Percentiles rank a stretch among this genome's conserved stretches.
Evolutionary conservation across 805 yeast genomes (phyloP).

Genomic region (Wickerhamomyces xylosicus): DNA sequence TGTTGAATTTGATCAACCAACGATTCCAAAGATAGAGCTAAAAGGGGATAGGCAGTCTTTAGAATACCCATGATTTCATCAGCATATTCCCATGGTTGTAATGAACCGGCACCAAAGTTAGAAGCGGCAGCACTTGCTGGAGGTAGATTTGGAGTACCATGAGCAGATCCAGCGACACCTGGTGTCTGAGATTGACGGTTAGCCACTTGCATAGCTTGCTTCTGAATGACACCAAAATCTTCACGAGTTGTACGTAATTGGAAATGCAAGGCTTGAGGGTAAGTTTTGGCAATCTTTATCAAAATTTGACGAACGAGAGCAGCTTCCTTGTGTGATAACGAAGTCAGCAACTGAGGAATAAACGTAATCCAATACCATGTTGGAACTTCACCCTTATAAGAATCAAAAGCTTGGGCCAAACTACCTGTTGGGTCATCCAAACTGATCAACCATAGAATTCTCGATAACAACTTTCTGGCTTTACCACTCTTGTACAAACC

Average conservation of each 20-base stretch:
- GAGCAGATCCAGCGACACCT: not conserved
- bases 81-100: slow-evolving; percentile 90
- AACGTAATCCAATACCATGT: slow-evolving; percentile 99
- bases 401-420: slow-evolving; percentile 78
- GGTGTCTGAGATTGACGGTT: slow-evolving; percentile 13
- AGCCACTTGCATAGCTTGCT: slow-evolving; percentile 55
- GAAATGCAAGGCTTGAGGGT: slow-evolving; percentile 96
- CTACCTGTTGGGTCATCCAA: slow-evolving; percentile 80
- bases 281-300: slow-evolving; percentile 87
- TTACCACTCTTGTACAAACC: slow-evolving; percentile 90
- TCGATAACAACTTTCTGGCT: slow-evolving; percentile 75
- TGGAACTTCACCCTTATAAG: slow-evolving; percentile 91
- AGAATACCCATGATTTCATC: slow-evolving; percentile 89
- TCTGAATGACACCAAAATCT: slow-evolving; percentile 79
- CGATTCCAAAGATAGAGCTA: slow-evolving; percentile 89
- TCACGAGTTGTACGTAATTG: slow-evolving; percentile 92
- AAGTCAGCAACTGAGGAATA: slow-evolving; percentile 86
- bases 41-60: slow-evolving; percentile 91
- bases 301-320: slow-evolving; percentile 78
- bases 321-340: slow-evolving; percentile 88
- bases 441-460: slow-evolving; percentile 89
- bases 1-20: slow-evolving; percentile 92
- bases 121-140: not conserved
- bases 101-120: slow-evolving; percentile 20
- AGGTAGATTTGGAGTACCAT: slow-evolving; percentile 3